Evolutionary conservation across 2,329 filamentous ascomycete species (phyloP), one percentile per base, ranked within the genome.

Genomic region (Fusarium algeriense): DNA sequence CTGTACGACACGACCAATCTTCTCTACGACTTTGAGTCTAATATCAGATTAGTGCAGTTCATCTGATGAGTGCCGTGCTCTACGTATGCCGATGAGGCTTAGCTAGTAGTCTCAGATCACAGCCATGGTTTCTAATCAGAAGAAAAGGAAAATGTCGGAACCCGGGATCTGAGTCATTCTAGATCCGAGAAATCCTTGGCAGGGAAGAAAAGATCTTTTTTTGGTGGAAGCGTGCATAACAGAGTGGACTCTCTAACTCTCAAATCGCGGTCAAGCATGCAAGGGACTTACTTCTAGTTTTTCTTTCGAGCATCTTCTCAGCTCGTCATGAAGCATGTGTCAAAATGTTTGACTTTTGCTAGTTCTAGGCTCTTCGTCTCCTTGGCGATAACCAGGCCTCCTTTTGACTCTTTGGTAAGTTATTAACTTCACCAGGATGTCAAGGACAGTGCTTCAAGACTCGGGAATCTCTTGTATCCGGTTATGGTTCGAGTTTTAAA

Each of bases 251-350:
- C 28, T 26, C 40, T 28, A 32, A 8, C 34, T 63, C 43, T 40
- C 32, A 66, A 66, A 60, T 67, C 61, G 63, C 61, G 65, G 61
- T 54, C 67, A 68, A 68, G 38, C n/a, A 70, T 58, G 53, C 58
- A 64, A 67, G 58, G 45, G 50, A 30, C n/a, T 43, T 38, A 28
- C 15, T 70, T 44, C 30, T 45, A n/a, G 20, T 14, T 46, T 50
- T 52, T 56, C 20, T 63, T 46, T 64, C 35, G 8, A 50, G 11
- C 28, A 45, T 14, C 23, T 23, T 69, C 37, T 53, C 49, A 35
- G 41, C 28, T 48, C 46, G 30, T 28, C 58, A 71, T 44, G 48
- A 53, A 60, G 45, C 35, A 44, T 49, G 62, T 45, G 49, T 38
- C 50, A 44, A 37, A 58, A 53, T 58, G 55, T 60, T 53, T 57